Conservation (phyloP, 2,329 filamentous ascomycete species). For the Rachicladosporium sp. region DNA sequence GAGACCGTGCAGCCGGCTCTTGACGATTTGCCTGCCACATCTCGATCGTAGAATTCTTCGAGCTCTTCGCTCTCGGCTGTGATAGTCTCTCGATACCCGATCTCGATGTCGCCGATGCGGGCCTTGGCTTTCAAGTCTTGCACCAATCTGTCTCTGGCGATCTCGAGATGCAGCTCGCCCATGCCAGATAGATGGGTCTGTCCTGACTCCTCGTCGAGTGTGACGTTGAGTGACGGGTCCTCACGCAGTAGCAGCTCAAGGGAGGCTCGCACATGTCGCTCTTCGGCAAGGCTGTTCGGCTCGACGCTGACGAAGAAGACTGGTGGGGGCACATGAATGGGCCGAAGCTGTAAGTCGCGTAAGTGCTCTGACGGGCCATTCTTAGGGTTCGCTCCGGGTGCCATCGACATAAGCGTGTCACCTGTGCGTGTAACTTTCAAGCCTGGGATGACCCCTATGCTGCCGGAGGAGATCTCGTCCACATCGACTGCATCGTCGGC, state of each 20-base stretch:
- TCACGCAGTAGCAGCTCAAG: slow-evolving; percentile 72
- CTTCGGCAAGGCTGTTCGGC: slow-evolving; percentile 61
- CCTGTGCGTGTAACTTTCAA: slow-evolving; percentile 87
- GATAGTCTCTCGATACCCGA: slow-evolving; percentile 83
- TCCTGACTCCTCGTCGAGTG: slow-evolving; percentile 75
- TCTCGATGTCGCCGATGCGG: slow-evolving; percentile 79
- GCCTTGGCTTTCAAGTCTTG: slow-evolving; percentile 81
- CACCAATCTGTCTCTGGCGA: slow-evolving; percentile 75
- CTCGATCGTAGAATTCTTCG: slow-evolving; percentile 59
- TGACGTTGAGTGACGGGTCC: slow-evolving; percentile 82
- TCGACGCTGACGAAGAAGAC: slow-evolving; percentile 97
- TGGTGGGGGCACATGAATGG: slow-evolving; percentile 79
- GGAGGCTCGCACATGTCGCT: slow-evolving; percentile 65
- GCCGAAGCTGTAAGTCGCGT: slow-evolving; percentile 66
- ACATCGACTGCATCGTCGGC: slow-evolving; percentile 80
- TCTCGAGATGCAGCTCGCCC: slow-evolving; percentile 91
- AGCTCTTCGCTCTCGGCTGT: slow-evolving; percentile 44
- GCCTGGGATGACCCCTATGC: slow-evolving; percentile 87
- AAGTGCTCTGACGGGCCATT: slow-evolving; percentile 56
- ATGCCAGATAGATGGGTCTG: slow-evolving; percentile 91
- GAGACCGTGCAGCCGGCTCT: slow-evolving; percentile 62
- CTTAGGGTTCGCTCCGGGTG: slow-evolving; percentile 44
- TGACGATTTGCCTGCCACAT: slow-evolving; percentile 66
- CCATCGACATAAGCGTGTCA: slow-evolving; percentile 72
- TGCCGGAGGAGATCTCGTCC: slow-evolving; percentile 64